Percentiles rank a stretch among this genome's conserved stretches.
Conservation (phyloP, 495 filamentous ascomycete genomes). For the Massariosphaeria phaeospora region DNA sequence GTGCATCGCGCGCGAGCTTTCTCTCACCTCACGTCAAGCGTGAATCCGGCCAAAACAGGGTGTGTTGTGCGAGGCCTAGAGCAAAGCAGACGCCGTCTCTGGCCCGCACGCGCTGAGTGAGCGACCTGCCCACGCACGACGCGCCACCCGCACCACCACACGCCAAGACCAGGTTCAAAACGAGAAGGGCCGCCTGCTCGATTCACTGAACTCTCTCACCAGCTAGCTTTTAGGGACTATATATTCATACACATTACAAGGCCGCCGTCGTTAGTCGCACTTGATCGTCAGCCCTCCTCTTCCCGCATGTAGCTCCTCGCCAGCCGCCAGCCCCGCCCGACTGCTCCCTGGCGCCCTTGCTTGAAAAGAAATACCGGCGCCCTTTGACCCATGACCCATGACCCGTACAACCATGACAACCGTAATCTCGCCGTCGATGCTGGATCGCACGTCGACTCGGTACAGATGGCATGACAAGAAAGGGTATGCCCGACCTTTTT, state of each 20-base stretch:
- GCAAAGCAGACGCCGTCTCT: no score
- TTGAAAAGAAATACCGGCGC: no score
- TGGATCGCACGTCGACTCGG: neutral
- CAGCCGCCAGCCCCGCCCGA: neutral
- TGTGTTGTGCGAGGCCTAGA: no score
- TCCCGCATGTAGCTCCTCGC: neutral
- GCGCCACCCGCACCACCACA: neutral
- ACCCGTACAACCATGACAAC: conserved; percentile 19
- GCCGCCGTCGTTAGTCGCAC: conserved; percentile 27
- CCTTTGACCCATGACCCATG: conserved; percentile 20
- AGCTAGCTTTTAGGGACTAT: conserved; percentile 27
- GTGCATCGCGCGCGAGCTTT: conserved; percentile 2
- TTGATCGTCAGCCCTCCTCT: conserved; percentile 17
- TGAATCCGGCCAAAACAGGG: no score
- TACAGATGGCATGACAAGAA: conserved; percentile 17
- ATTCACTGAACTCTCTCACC: conserved; percentile 17
- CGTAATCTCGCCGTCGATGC: neutral
- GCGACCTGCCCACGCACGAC: neutral
- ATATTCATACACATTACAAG: conserved; percentile 31
- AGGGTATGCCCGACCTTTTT: conserved; percentile 24
- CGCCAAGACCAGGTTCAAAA: neutral
- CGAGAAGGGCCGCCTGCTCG: conserved; percentile 20
- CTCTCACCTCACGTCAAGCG: conserved; percentile 10
- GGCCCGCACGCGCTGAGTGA: neutral
- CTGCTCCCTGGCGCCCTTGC: no score